Percentiles rank a stretch among this genome's conserved stretches.
Conservation (phyloP, 73 alveolate genomes). For the Tetrahymena borealis region DNA sequence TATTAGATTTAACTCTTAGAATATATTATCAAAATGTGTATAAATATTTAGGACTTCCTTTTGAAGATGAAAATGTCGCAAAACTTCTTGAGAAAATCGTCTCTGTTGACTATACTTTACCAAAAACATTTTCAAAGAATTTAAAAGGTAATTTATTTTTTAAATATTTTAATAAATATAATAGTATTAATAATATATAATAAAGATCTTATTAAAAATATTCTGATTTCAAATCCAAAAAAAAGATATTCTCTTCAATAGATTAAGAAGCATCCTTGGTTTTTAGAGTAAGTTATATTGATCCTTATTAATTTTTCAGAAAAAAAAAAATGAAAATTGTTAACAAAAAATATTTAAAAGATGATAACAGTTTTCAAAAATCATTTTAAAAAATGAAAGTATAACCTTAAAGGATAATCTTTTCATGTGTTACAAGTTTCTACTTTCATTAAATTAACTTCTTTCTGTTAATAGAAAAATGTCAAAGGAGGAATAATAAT, state of each 20-base stretch:
- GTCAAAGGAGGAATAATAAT: slow-evolving; percentile 22
- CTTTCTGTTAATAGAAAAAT: background rate
- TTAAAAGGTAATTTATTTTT: slow-evolving; percentile 17
- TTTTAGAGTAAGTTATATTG: slow-evolving; percentile 3
- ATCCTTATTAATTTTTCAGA: too few relatives aligned
- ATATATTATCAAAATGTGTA: background rate
- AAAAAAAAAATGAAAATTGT: too few relatives aligned
- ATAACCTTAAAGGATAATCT: background rate
- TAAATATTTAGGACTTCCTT: slow-evolving; percentile 28
- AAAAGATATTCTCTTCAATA: slow-evolving; percentile 12
- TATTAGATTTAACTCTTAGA: background rate
- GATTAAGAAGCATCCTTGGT: slow-evolving; percentile 40
- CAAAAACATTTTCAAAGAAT: slow-evolving; percentile 26
- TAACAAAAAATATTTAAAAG: too few relatives aligned
- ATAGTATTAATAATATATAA: background rate
- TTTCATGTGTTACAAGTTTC: background rate
- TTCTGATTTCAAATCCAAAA: slow-evolving; percentile 26
- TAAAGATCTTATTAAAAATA: background rate
- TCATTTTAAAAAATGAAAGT: background rate
- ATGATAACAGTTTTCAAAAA: background rate
- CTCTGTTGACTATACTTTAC: slow-evolving; percentile 24
- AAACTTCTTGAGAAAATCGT: slow-evolving; percentile 40
- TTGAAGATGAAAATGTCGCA: slow-evolving; percentile 48
- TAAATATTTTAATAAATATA: too few relatives aligned
- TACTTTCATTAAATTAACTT: background rate